A percentile compares a stretch with the other conserved stretches of the same genome.
These are phyloP conservation scores for Ophiocordyceps robertsii DNA, from an alignment of 2,329 filamentous ascomycete species.

Conservation along the genomic window DNA sequence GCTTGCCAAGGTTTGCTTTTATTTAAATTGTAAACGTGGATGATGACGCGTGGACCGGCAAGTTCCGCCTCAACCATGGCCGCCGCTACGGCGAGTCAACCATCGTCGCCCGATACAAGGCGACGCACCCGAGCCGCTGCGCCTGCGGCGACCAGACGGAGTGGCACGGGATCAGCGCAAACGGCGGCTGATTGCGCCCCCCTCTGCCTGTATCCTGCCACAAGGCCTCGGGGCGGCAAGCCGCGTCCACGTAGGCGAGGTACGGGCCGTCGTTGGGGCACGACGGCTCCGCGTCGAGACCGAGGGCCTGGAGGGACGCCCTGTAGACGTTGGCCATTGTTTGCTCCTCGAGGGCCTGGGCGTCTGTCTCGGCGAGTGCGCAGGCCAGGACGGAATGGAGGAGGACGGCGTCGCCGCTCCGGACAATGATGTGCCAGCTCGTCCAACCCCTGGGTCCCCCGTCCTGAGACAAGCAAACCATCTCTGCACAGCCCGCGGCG, in stretches of 20 bases:
- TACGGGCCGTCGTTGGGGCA: slow-evolving; percentile 10
- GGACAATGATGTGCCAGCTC: slow-evolving; percentile 15
- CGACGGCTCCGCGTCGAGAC: slow-evolving; percentile 2
- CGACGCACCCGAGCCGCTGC: slow-evolving; percentile 18
- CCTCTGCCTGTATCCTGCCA: slow-evolving; percentile 6
- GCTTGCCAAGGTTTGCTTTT: too few relatives aligned
- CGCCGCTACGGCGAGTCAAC: background rate
- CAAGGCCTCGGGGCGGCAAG: slow-evolving; percentile 3
- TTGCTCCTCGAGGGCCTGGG: background rate
- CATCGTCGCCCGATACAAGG: slow-evolving; percentile 14
- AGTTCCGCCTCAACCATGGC: too few relatives aligned
- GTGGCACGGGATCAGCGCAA: slow-evolving; percentile 20
- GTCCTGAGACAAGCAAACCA: slow-evolving; percentile 7
- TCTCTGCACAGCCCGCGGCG: slow-evolving; percentile 13
- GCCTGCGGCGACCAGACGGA: slow-evolving; percentile 20
- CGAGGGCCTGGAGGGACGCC: slow-evolving; percentile 10
- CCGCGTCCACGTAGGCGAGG: slow-evolving; percentile 18
- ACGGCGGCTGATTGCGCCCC: slow-evolving; percentile 1
- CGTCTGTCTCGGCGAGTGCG: background rate
- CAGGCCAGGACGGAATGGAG: slow-evolving; percentile 18
- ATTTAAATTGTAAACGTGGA: too few relatives aligned
- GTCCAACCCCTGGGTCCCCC: slow-evolving; percentile 11
- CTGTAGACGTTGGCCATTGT: slow-evolving; percentile 8
- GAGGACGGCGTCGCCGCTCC: slow-evolving; percentile 7
- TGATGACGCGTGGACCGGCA: too few relatives aligned